Conservation (phyloP, 148 eudicot species). For the Amaranthus cruentus region DNA sequence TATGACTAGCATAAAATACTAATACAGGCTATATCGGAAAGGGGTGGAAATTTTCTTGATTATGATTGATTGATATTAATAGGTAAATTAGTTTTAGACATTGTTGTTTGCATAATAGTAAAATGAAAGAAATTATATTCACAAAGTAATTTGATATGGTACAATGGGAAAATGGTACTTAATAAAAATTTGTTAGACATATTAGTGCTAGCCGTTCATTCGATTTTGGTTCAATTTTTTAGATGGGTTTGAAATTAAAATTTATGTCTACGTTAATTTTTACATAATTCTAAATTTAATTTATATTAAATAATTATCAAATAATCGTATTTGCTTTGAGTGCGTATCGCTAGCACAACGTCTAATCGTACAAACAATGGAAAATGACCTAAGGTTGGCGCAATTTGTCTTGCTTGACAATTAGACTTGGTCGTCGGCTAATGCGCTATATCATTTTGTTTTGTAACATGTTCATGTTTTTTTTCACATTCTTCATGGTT, state of each 20-base stretch:
- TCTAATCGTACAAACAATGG: background rate
- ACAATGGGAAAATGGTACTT: no score
- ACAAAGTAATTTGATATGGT: no score
- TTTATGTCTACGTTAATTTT: background rate
- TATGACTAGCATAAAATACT: no score
- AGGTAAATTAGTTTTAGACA: no score
- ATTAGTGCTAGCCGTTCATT: background rate
- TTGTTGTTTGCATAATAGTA: no score
- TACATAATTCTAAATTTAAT: background rate
- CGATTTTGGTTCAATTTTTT: background rate
- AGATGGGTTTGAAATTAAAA: background rate
- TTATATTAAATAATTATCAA: background rate
- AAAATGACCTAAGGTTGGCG: slow-evolving; percentile 20
- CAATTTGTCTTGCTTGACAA: slow-evolving; percentile 14
- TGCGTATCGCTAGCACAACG: background rate
- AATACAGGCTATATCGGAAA: no score
- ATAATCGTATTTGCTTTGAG: background rate
- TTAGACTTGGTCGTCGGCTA: background rate
- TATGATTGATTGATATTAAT: no score
- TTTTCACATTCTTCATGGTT: background rate
- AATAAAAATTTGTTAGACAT: background rate
- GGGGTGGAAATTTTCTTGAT: no score
- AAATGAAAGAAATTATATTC: no score
- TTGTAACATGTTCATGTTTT: background rate
- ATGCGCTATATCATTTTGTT: slow-evolving; percentile 1